Evolutionary conservation across 2,329 filamentous ascomycete species (phyloP).

Genomic region (Ophiocordyceps camponoti-floridani): DNA sequence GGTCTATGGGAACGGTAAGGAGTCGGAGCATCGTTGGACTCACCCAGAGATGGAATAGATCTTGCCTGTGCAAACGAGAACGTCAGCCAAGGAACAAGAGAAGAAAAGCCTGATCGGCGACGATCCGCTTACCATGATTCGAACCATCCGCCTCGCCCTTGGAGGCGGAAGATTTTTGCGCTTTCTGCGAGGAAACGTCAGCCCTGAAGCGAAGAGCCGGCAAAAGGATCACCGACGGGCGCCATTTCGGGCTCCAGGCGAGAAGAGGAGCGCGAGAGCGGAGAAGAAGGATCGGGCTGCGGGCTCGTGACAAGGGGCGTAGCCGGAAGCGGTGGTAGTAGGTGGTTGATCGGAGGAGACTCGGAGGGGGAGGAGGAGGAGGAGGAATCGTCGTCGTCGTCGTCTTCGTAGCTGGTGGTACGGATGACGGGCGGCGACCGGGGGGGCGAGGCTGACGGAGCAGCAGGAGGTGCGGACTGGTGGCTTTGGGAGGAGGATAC

Average conservation of each 20-base stretch:
- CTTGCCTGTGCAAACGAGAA: slow-evolving; percentile 26
- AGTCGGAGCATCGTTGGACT: slow-evolving; percentile 10
- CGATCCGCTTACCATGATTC: slow-evolving; percentile 24
- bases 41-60: slow-evolving; percentile 46
- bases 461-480: background rate
- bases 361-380: too few species aligned
- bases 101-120: background rate
- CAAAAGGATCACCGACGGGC: too few species aligned
- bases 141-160: slow-evolving; percentile 18
- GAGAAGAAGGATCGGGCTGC: too few species aligned
- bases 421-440: slow-evolving; percentile 7
- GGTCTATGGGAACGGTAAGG: background rate
- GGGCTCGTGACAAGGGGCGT: too few species aligned
- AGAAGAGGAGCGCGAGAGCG: too few species aligned
- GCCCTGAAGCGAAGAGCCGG: slow-evolving; percentile 2
- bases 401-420: slow-evolving; percentile 12
- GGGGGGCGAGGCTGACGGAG: slow-evolving; percentile 11
- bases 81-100: slow-evolving; percentile 3
- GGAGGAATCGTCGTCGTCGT: slow-evolving; percentile 14
- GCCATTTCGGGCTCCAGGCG: too few species aligned
- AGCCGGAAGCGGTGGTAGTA: too few species aligned
- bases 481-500: background rate
- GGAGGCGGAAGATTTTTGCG: slow-evolving; percentile 6
- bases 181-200: slow-evolving; percentile 4
- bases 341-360: background rate